Conservation (phyloP, 306 rosid genomes). For the Lotus japonicus region DNA sequence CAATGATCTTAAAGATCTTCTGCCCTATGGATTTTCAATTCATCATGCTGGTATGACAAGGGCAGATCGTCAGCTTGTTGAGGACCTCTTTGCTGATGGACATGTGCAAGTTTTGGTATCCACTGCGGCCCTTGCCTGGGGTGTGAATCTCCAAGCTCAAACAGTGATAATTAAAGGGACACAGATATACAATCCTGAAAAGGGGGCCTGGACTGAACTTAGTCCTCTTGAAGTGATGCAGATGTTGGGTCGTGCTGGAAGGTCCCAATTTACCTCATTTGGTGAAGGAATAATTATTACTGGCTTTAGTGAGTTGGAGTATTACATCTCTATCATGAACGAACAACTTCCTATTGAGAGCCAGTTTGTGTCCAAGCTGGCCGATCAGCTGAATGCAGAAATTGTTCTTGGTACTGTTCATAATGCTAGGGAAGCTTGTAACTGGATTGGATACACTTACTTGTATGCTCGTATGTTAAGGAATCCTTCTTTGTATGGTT, state of each 20-base stretch:
- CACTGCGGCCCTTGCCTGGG: slow-evolving; percentile 99
- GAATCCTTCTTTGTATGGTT: slow-evolving; percentile 77
- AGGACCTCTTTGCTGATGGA: slow-evolving; percentile 92
- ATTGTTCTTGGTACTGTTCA: slow-evolving; percentile 90
- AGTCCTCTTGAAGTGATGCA: slow-evolving; percentile 96
- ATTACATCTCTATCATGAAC: slow-evolving; percentile 92
- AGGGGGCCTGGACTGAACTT: slow-evolving; percentile 97
- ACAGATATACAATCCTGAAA: slow-evolving; percentile 89
- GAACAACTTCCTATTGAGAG: slow-evolving; percentile 93
- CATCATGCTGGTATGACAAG: slow-evolving; percentile 96
- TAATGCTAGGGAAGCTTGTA: slow-evolving; percentile 77
- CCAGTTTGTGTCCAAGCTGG: slow-evolving; percentile 87
- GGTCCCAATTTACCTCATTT: slow-evolving; percentile 79
- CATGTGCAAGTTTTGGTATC: slow-evolving; percentile 95
- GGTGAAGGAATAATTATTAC: slow-evolving; percentile 93
- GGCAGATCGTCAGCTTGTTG: slow-evolving; percentile 90
- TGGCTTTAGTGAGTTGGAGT: slow-evolving; percentile 82
- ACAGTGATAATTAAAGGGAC: slow-evolving; percentile 90
- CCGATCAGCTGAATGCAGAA: slow-evolving; percentile 91
- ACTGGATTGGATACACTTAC: slow-evolving; percentile 86
- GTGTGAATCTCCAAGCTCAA: slow-evolving; percentile 93
- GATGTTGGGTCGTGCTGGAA: slow-evolving; percentile 98
- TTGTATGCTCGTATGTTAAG: slow-evolving; percentile 71
- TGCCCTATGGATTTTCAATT: slow-evolving; percentile 92
- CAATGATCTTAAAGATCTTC: slow-evolving; percentile 91